A percentile compares a stretch with the other conserved stretches of the same genome.
These are phyloP conservation scores for Mariannaea sp. DNA, from an alignment of 2,329 filamentous ascomycete genomes.

Conservation along the genomic window DNA sequence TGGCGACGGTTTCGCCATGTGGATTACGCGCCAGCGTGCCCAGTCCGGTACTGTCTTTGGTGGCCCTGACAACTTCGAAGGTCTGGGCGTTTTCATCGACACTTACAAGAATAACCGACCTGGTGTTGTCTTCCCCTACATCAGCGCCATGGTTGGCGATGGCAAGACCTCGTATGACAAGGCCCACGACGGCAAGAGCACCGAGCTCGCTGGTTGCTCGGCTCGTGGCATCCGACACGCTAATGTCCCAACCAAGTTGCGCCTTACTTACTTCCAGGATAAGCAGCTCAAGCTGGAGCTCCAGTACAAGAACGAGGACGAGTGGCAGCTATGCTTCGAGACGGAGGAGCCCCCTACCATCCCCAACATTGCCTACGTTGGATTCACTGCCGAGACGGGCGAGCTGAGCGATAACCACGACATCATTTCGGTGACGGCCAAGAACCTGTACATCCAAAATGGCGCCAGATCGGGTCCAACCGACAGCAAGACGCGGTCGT, in stretches of 20 bases:
- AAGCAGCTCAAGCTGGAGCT: slow-evolving; percentile 88
- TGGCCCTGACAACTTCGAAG: slow-evolving; percentile 85
- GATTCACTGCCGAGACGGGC: slow-evolving; percentile 87
- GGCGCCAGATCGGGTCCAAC: slow-evolving; percentile 49
- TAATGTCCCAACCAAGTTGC: slow-evolving; percentile 79
- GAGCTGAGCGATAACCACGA: slow-evolving; percentile 98
- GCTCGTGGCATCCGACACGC: slow-evolving; percentile 86
- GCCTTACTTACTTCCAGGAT: slow-evolving; percentile 95
- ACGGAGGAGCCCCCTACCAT: slow-evolving; percentile 72
- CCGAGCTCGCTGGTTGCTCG: slow-evolving; percentile 93
- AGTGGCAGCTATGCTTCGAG: slow-evolving; percentile 91
- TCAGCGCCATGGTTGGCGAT: slow-evolving; percentile 98
- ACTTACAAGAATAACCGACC: slow-evolving; percentile 99
- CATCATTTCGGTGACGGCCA: slow-evolving; percentile 83
- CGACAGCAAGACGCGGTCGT: slow-evolving; percentile 45
- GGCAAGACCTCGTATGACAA: slow-evolving; percentile 90
- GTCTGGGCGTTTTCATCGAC: slow-evolving; percentile 93
- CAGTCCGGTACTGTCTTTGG: slow-evolving; percentile 85
- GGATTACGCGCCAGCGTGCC: slow-evolving; percentile 93
- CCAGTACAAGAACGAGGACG: slow-evolving; percentile 88
- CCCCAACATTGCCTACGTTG: slow-evolving; percentile 75
- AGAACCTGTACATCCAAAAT: slow-evolving; percentile 79
- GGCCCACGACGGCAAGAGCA: slow-evolving; percentile 89
- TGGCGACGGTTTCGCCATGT: slow-evolving; percentile 96
- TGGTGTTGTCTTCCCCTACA: slow-evolving; percentile 92